Evolutionary conservation across 345 rosid species (phyloP).

Genomic region (Triadica sebifera): DNA sequence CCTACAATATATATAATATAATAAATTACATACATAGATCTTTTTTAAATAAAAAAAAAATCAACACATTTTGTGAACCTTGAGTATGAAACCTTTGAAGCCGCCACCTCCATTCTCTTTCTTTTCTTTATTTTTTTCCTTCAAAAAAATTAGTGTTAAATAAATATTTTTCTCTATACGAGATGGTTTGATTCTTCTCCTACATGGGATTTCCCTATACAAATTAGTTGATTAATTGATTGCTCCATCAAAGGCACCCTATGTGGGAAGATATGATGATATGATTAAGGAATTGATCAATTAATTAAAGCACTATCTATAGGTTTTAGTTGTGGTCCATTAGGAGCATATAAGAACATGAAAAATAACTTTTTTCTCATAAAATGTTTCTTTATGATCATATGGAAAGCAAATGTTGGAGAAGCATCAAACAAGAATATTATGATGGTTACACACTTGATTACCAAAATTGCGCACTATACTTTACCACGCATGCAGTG

Average conservation of each 20-base stretch:
- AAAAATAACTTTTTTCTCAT: neutral
- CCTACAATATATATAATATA: neutral
- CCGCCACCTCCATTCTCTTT: constrained; percentile 4
- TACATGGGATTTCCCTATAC: neutral
- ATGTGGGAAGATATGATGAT: neutral
- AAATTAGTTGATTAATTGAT: constrained; percentile 1
- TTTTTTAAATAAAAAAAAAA: neutral
- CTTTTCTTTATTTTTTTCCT: neutral
- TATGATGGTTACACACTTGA: constrained; percentile 15
- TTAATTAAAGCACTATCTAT: neutral
- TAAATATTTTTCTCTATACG: neutral
- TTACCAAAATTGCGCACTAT: constrained; percentile 19
- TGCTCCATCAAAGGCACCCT: neutral
- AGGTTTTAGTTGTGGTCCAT: constrained; percentile 2
- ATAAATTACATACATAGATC: too few relatives aligned
- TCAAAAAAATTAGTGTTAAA: neutral
- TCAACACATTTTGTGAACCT: neutral
- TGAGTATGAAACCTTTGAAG: constrained; percentile 18
- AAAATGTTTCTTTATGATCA: neutral
- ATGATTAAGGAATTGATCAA: neutral
- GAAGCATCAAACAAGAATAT: constrained; percentile 32
- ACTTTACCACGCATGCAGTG: constrained; percentile 17
- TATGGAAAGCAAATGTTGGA: constrained; percentile 23
- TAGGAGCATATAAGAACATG: neutral
- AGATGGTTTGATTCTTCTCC: neutral